Conservation (phyloP, 306 rosid genomes). For the Prunus armeniaca region DNA sequence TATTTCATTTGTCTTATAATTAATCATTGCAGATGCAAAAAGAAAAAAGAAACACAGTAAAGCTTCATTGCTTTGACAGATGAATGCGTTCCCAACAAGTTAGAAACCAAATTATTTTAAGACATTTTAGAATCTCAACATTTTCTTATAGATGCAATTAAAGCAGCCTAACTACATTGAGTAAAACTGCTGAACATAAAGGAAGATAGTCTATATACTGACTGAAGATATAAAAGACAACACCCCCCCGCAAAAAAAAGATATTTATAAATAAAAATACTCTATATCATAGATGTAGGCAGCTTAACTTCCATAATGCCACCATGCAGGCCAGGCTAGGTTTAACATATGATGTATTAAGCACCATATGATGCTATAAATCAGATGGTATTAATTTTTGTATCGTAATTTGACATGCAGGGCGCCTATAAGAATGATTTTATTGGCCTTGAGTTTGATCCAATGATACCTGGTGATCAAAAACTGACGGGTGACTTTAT, state of each 20-base stretch:
- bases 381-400: not conserved
- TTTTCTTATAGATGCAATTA: too few species aligned
- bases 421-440: slow-evolving; percentile 91
- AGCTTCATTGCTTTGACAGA: not conserved
- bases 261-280: not conserved
- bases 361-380: not conserved
- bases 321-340: not conserved
- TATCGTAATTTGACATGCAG: slow-evolving; percentile 35
- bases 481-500: slow-evolving; percentile 70
- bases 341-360: not conserved
- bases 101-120: not conserved
- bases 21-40: not conserved
- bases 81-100: not conserved
- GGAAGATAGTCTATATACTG: too few species aligned
- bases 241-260: too few species aligned
- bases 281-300: not conserved
- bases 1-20: not conserved
- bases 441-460: slow-evolving; percentile 81
- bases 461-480: slow-evolving; percentile 50
- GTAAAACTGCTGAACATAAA: too few species aligned
- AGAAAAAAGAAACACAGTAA: not conserved
- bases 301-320: not conserved
- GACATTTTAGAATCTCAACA: too few species aligned
- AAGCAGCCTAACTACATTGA: too few species aligned
- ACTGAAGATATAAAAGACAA: too few species aligned